Evolutionary conservation across 768 basidiomycete species (phyloP), one percentile per base, ranked within the genome.

Genomic region (Cystofilobasidium ferigula): DNA sequence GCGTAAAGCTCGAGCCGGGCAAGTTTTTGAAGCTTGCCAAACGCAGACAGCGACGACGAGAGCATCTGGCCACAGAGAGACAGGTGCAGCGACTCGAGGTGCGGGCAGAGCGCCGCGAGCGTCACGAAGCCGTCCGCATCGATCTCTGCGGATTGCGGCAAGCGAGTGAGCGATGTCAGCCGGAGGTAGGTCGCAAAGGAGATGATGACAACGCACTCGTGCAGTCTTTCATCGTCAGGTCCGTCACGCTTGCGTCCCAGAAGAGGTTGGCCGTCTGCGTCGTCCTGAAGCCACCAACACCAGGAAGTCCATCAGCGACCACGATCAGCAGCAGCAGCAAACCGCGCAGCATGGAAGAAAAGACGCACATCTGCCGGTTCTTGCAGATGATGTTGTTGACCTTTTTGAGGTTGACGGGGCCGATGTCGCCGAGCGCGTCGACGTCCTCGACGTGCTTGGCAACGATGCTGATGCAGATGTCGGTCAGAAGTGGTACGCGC

Each of bases 401-500:
- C 51, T 61, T 48, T 67, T 92, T 85, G 79, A 90, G 79, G 73
- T 93, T 97, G 75, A 89, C 75, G 0, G 82, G 71, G 0, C 92
- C 91, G 59, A 97, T 87, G 71, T 94, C 86, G 0, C 94, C 94
- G n/a, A 77, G 65, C 54, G 71, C 69, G 24, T 78, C 78, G 14
- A 98, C 85, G 70, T 94, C 88, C 64, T 91, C 82, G 64, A 97
- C 94, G 73, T 89, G 84, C 64, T 83, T 82, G 22, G 87, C 86
- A 64, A 97, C 85, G 28, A 95, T 78, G 88, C 92, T 63, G n/a
- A 59, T 88, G 72, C 94, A 97, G 26, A 89, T 71, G 2, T 85
- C 82, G 12, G 86, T 87, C 22, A 98, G 79, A 3, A 82, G 82
- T 0, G 84, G 85, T 35, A 90, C 81, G 4, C 82, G 80, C 60